Base-by-base conservation (phyloP, 768 basidiomycete species). In the Suillus tomentosus region DNA sequence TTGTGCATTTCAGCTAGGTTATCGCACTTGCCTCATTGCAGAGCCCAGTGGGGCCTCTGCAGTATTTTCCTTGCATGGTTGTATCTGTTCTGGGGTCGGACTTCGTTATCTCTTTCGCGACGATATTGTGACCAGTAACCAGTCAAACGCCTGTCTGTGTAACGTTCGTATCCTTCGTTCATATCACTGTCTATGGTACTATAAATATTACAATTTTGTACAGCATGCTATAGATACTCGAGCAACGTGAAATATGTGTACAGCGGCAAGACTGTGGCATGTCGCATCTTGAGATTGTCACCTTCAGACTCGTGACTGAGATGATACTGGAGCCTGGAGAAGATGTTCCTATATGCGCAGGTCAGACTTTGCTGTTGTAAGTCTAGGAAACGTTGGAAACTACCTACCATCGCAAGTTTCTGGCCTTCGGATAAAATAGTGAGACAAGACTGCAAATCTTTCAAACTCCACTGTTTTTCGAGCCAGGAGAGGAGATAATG, bases 121-220 rank as follows among this genome's bases (percentile, higher is more conserved):
- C 14, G 51, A n/a, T 22, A 64, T 40, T 19, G 61, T 8, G 68
- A 69, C n/a, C 59, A 69, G 27, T 19, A 10, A 45, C 24, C 54
- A 69, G 36, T 31, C 17, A 27, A 63, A 65, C 14, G 64, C 58
- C 19, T n/a, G 64, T 2, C 13, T 69, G n/a, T 63, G 62, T 39
- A 69, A 67, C n/a, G 61, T 69, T 53, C 39, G 59, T 62, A 53
- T 53, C 9, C 9, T 34, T 34, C 9, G 11, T 34, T 31, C 31
- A 13, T 11, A 34, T n/a, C 5, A 19, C 31, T 34, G 19, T 34
- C 31, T 34, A n/a, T 11, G 19, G 22, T 24, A 24, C 7, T 22
- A 86, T 22, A 48, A 2, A 22, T 50, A 24, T 48, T 51, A 15
- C 14, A 7, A 51, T 17, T 15, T 17, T 24, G 15, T 27, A 51